Percentiles rank a stretch among this genome's conserved stretches.
Conservation (phyloP, 306 rosid species). For the Trifolium repens region DNA sequence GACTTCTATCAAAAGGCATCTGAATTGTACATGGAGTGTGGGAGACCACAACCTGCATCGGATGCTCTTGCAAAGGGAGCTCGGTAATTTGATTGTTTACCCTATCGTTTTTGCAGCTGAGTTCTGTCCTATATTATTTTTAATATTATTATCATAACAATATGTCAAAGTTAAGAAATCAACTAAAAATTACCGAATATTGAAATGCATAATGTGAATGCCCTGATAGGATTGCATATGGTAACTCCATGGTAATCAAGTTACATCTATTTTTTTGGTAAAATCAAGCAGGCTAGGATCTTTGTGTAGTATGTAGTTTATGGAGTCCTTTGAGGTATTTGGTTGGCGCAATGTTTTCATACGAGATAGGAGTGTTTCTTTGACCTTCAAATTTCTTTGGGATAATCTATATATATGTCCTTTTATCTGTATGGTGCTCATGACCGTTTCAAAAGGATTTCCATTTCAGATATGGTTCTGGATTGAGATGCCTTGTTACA, state of each 20-base stretch:
- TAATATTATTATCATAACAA: background rate
- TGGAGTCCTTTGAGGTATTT: conserved; percentile 10
- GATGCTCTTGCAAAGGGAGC: conserved; percentile 96
- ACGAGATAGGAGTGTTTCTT: background rate
- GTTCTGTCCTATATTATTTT: background rate
- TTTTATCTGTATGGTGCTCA: background rate
- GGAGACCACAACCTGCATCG: conserved; percentile 94
- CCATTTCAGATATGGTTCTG: conserved; percentile 29
- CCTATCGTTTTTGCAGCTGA: conserved; percentile 6
- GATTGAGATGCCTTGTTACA: conserved; percentile 7
- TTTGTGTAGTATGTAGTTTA: conserved; percentile 12
- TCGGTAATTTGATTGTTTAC: conserved; percentile 57
- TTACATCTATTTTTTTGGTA: background rate
- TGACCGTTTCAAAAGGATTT: conserved; percentile 19
- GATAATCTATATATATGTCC: conserved; percentile 11
- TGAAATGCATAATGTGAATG: conserved; percentile 28
- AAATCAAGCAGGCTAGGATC: conserved; percentile 25
- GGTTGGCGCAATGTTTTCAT: conserved; percentile 19
- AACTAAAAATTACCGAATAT: background rate
- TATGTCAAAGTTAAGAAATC: conserved; percentile 8
- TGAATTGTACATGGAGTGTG: conserved; percentile 75
- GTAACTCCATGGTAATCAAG: background rate
- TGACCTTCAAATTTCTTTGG: conserved; percentile 11
- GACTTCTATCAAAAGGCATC: conserved; percentile 91
- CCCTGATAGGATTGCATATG: background rate